Conservation (phyloP, 1,284 basidiomycete genomes). For the Pascua guehoae region DNA sequence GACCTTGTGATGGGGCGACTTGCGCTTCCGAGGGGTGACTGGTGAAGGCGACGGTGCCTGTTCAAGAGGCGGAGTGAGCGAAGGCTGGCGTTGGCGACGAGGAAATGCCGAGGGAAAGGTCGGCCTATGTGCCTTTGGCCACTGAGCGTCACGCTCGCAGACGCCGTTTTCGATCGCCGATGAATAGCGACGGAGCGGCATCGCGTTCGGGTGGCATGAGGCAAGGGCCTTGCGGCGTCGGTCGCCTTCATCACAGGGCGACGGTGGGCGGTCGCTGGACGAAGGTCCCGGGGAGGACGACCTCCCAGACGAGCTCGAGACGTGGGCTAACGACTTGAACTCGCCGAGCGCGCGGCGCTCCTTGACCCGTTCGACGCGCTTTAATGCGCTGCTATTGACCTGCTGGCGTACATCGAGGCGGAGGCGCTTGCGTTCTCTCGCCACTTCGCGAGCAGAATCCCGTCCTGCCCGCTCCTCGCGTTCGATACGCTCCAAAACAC, state of each 20-base stretch:
- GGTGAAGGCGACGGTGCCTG: neutral
- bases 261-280: too few species aligned
- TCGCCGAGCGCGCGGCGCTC: slow-evolving; percentile 10
- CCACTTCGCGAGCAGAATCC: neutral
- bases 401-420: slow-evolving; percentile 2
- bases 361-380: neutral
- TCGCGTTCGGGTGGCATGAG: neutral
- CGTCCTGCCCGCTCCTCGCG: neutral
- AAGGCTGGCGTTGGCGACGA: neutral
- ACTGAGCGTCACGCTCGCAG: slow-evolving; percentile 1
- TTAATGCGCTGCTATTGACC: neutral
- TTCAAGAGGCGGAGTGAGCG: too few species aligned
- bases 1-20: slow-evolving; percentile 20
- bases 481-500: too few species aligned
- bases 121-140: neutral
- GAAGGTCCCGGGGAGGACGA: slow-evolving; percentile 4
- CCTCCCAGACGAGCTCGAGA: slow-evolving; percentile 12
- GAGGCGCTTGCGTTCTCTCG: slow-evolving; percentile 7
- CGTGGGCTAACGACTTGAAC: slow-evolving; percentile 15
- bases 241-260: too few species aligned
- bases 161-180: slow-evolving; percentile 11
- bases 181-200: slow-evolving; percentile 9
- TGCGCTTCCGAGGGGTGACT: slow-evolving; percentile 8
- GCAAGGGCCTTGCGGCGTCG: too few species aligned
- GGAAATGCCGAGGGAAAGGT: slow-evolving; percentile 2